A percentile compares a stretch with the other conserved stretches of the same genome.
These are phyloP conservation scores for Lantana camara DNA, from an alignment of 257 asterid genomes.

Conservation along the genomic window DNA sequence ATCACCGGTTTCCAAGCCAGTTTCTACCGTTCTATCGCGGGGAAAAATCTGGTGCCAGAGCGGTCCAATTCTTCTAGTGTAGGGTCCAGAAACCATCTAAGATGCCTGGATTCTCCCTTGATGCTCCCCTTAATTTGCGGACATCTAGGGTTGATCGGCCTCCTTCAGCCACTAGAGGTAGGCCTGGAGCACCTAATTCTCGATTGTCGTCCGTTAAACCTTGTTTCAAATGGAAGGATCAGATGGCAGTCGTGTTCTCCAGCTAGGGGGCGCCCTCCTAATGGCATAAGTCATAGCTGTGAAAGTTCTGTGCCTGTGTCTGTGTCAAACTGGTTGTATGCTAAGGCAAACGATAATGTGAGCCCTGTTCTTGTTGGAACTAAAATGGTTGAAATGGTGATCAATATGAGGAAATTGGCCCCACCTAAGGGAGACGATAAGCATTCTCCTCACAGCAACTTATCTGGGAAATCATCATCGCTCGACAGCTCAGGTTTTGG, in stretches of 20 bases:
- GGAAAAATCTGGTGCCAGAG: constrained; percentile 50
- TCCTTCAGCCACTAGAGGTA: constrained; percentile 87
- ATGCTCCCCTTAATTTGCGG: constrained; percentile 88
- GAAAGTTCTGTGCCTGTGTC: constrained; percentile 93
- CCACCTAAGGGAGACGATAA: constrained; percentile 89
- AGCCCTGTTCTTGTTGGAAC: constrained; percentile 87
- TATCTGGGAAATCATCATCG: constrained; percentile 84
- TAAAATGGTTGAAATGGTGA: constrained; percentile 95
- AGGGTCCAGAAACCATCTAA: constrained; percentile 92
- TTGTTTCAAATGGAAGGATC: constrained; percentile 72
- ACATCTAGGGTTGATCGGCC: constrained; percentile 89
- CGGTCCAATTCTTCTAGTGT: constrained; percentile 80
- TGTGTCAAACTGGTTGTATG: constrained; percentile 64
- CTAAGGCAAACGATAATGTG: constrained; percentile 91
- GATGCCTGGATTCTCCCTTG: constrained; percentile 96
- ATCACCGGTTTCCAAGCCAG: constrained; percentile 46
- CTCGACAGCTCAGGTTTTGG: constrained; percentile 96
- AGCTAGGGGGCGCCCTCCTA: constrained; percentile 95
- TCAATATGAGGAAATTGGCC: constrained; percentile 90
- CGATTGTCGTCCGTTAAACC: constrained; percentile 92
- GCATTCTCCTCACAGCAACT: constrained; percentile 82
- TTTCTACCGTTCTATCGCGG: constrained; percentile 41
- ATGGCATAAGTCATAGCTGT: constrained; percentile 69
- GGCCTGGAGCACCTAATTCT: constrained; percentile 87
- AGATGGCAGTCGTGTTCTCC: constrained; percentile 98